Evolutionary conservation across 305 asterid species (phyloP).

Genomic region (Fraxinus latifolia): DNA sequence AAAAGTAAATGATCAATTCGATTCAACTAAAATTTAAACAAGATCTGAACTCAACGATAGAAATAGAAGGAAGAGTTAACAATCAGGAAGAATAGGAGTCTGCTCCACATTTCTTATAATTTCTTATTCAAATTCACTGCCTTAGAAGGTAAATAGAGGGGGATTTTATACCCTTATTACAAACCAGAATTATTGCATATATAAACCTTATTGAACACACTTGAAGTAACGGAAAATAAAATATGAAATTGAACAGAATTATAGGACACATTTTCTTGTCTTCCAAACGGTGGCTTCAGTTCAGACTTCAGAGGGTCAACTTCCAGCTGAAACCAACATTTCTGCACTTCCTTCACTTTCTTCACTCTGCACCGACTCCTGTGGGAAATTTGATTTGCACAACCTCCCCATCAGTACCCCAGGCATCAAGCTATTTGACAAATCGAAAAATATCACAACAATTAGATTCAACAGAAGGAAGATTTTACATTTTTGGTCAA

Average conservation of each 20-base stretch:
- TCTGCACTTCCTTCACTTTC: constrained; percentile 56
- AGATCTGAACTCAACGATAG: constrained; percentile 22
- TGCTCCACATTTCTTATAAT: background rate
- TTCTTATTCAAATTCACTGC: background rate
- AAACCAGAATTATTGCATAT: background rate
- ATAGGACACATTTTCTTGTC: background rate
- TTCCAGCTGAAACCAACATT: constrained; percentile 22
- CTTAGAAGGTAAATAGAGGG: no score
- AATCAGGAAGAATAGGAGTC: background rate
- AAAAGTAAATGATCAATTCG: no score
- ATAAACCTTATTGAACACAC: constrained; percentile 33
- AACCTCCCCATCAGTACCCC: constrained; percentile 78
- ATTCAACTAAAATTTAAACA: no score
- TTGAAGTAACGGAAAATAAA: constrained; percentile 28
- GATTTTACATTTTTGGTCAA: background rate
- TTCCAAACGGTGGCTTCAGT: constrained; percentile 12
- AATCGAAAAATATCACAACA: constrained; percentile 12
- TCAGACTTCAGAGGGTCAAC: constrained; percentile 45
- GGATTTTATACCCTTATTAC: no score
- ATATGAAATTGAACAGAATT: background rate
- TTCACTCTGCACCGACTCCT: constrained; percentile 14
- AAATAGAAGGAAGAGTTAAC: background rate
- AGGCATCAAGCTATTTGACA: constrained; percentile 55
- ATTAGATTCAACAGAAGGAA: background rate
- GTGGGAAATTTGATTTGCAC: constrained; percentile 63